These are phyloP conservation scores for Cercospora brassicicola DNA, from an alignment of 2,329 filamentous ascomycete genomes.

Conservation along the genomic window DNA sequence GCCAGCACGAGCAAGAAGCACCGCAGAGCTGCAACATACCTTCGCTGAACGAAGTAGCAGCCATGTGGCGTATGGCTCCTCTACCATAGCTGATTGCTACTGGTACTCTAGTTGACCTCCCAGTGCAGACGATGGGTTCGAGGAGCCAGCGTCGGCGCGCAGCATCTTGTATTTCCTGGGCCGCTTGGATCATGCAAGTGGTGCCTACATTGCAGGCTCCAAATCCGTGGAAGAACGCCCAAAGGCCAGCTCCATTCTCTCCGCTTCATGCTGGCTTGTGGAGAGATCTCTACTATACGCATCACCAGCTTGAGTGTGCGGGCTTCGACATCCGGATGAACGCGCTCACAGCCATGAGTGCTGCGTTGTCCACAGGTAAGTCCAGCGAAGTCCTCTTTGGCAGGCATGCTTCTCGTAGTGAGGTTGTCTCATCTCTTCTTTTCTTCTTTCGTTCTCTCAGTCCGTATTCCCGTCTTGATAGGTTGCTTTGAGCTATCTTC, in stretches of 20 bases:
- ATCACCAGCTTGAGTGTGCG: background rate
- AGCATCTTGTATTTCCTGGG: background rate
- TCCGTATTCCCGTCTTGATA: background rate
- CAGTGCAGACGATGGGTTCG: background rate
- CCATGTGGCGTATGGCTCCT: background rate
- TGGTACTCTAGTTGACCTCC: background rate
- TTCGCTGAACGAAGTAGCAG: background rate
- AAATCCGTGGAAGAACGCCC: background rate
- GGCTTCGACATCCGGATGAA: background rate
- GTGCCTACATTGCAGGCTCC: background rate
- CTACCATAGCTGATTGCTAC: background rate
- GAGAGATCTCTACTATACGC: background rate
- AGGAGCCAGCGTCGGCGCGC: background rate
- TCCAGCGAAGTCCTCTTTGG: background rate
- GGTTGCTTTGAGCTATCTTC: constrained; percentile 20
- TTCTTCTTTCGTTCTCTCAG: background rate
- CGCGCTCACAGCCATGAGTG: background rate
- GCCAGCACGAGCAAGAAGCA: background rate
- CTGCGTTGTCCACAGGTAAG: background rate
- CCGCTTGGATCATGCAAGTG: background rate
- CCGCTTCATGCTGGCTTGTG: background rate
- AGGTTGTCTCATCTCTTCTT: background rate
- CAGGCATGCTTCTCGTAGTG: background rate
- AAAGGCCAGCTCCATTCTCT: background rate
- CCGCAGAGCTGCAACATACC: background rate